Conservation (phyloP, 2,329 filamentous ascomycete genomes). For the Cordyceps farinosa region DNA sequence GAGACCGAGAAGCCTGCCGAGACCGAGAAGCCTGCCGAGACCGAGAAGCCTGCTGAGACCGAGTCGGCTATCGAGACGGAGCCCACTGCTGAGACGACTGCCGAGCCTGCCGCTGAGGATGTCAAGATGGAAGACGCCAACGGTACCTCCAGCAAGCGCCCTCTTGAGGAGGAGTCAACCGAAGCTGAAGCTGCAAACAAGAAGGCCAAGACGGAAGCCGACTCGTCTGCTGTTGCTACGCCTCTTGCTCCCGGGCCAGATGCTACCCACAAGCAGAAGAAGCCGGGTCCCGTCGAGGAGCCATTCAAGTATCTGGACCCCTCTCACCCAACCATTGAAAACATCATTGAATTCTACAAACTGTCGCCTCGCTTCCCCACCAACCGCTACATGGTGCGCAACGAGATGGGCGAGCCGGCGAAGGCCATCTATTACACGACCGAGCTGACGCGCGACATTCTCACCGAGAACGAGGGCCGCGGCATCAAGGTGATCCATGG, state of each 20-base stretch:
- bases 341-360: constrained; percentile 80
- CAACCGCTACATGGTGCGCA: constrained; percentile 94
- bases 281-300: constrained; percentile 68
- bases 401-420: constrained; percentile 78
- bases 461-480: constrained; percentile 81
- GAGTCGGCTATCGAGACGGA: constrained; percentile 21
- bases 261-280: constrained; percentile 34
- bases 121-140: constrained; percentile 29
- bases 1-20: constrained; percentile 30
- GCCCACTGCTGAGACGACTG: constrained; percentile 19
- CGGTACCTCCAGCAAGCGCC: constrained; percentile 31
- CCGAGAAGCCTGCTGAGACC: constrained; percentile 21
- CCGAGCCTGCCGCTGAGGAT: constrained; percentile 28
- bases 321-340: constrained; percentile 70
- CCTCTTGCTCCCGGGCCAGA: constrained; percentile 27
- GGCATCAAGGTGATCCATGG: constrained; percentile 95
- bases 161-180: constrained; percentile 32
- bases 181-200: constrained; percentile 43
- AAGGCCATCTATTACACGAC: constrained; percentile 98
- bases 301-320: constrained; percentile 86
- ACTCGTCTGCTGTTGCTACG: constrained; percentile 21
- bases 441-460: constrained; percentile 76
- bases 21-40: constrained; percentile 24
- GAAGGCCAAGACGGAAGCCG: constrained; percentile 43
- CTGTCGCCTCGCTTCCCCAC: constrained; percentile 80